Conservation (phyloP, 768 basidiomycete genomes). For the Suillus subaureus region DNA sequence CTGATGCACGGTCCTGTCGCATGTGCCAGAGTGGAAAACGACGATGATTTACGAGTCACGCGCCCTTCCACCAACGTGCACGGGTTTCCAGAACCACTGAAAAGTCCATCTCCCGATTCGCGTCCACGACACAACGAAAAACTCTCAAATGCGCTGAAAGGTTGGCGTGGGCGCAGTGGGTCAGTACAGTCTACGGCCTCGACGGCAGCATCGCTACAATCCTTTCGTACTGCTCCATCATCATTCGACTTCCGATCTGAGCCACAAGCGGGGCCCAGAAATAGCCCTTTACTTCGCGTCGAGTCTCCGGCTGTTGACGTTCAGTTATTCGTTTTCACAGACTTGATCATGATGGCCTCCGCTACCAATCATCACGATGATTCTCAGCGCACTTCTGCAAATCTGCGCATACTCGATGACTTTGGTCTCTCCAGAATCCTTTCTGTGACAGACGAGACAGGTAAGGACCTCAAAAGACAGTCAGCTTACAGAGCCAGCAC, state of each 20-base stretch:
- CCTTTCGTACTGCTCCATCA: constrained; percentile 32
- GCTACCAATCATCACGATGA: constrained; percentile 22
- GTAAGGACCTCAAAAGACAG: constrained; percentile 9
- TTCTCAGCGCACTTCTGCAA: constrained; percentile 29
- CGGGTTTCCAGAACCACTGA: background rate
- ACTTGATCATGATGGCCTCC: constrained; percentile 63
- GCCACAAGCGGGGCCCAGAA: constrained; percentile 6
- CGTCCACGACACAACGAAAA: constrained; percentile 22
- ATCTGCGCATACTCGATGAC: constrained; percentile 46
- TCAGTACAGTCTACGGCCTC: constrained; percentile 34
- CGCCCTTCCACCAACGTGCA: constrained; percentile 14
- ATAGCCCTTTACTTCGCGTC: constrained; percentile 25
- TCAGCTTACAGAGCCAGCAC: background rate
- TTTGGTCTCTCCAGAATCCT: constrained; percentile 54
- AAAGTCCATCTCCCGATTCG: background rate
- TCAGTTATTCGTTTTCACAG: constrained; percentile 62
- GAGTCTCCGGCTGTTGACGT: constrained; percentile 30
- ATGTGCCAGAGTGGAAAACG: constrained; percentile 43
- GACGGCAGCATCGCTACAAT: constrained; percentile 20
- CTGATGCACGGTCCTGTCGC: constrained; percentile 64
- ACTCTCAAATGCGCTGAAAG: constrained; percentile 44
- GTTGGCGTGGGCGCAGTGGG: constrained; percentile 50
- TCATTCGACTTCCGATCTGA: constrained; percentile 25
- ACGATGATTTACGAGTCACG: constrained; percentile 19
- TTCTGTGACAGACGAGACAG: constrained; percentile 41